phyloP scores from a whole-genome alignment of 176 grass and related monocot species.

The Raddia distichophylla region DNA sequence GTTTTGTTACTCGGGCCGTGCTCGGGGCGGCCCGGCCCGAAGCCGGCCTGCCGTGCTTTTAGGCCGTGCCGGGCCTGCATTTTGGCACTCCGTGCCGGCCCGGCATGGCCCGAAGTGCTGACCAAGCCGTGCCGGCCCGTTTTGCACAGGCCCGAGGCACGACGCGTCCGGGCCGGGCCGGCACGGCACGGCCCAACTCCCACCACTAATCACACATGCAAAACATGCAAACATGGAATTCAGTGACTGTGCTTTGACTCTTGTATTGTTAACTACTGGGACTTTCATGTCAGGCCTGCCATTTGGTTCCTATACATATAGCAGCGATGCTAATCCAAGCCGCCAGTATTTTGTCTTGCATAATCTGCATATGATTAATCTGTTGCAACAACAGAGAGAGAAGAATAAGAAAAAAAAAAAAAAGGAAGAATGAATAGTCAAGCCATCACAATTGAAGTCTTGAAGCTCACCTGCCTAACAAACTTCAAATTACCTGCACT shows the following conservation, averaged over 20 bases:
- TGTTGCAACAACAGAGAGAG: background rate
- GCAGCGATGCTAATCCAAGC: background rate
- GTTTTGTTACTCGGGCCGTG: no score
- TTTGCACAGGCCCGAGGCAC: no score
- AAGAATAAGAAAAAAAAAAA: background rate
- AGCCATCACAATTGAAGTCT: constrained; percentile 27
- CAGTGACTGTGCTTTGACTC: constrained; percentile 24
- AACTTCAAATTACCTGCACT: constrained; percentile 19
- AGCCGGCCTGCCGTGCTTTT: no score
- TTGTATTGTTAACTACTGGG: constrained; percentile 26
- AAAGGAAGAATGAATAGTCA: background rate
- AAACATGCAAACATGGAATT: background rate
- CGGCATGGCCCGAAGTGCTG: no score
- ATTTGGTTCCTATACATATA: background rate
- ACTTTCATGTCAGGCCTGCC: background rate
- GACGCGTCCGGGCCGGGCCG: no score
- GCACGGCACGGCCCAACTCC: no score
- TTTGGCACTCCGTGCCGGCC: no score
- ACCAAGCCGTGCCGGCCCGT: no score
- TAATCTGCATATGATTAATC: background rate
- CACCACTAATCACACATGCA: background rate
- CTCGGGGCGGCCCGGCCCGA: no score
- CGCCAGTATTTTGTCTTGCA: background rate
- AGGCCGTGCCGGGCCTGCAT: no score
- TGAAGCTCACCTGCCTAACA: constrained; percentile 30